phyloP scores from a whole-genome alignment of 305 asterid genomes.

The Coffea humblotiana region DNA sequence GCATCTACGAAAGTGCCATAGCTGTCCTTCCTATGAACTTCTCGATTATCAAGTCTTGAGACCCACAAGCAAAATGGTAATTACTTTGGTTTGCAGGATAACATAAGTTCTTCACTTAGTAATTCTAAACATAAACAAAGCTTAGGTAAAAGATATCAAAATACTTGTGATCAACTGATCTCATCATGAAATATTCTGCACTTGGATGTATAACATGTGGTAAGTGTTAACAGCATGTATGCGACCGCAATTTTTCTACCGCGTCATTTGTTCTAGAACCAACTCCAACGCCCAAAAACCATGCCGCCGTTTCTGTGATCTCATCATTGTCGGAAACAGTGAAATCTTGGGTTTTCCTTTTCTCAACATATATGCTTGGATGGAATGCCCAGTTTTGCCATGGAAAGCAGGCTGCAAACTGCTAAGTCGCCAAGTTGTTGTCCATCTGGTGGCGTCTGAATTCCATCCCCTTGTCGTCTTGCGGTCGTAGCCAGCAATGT shows the following conservation, averaged over 20 bases:
- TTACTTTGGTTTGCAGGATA: not conserved
- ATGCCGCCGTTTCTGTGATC: not conserved
- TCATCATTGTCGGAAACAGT: not conserved
- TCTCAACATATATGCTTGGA: not conserved
- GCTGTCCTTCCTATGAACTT: not conserved
- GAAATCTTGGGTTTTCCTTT: not conserved
- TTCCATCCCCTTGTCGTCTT: slow-evolving; percentile 11
- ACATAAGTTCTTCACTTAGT: not conserved
- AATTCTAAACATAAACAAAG: not conserved
- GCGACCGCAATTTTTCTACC: not conserved
- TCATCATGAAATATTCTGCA: not conserved
- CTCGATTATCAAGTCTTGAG: not conserved
- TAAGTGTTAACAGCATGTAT: not conserved
- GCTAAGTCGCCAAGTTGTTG: slow-evolving; percentile 5
- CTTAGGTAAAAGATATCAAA: not conserved
- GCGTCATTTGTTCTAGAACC: not conserved
- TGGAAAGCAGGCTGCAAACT: slow-evolving; percentile 2
- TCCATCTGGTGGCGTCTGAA: slow-evolving; percentile 14
- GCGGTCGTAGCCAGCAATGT: not conserved
- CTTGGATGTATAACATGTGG: not conserved
- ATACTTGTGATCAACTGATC: not conserved
- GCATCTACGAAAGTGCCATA: not conserved
- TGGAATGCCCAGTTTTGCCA: not conserved
- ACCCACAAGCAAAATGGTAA: not conserved
- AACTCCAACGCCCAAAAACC: not conserved